Evolutionary conservation across 129 eudicot species (phyloP).

Genomic region (Chrysanthemum seticuspe): DNA sequence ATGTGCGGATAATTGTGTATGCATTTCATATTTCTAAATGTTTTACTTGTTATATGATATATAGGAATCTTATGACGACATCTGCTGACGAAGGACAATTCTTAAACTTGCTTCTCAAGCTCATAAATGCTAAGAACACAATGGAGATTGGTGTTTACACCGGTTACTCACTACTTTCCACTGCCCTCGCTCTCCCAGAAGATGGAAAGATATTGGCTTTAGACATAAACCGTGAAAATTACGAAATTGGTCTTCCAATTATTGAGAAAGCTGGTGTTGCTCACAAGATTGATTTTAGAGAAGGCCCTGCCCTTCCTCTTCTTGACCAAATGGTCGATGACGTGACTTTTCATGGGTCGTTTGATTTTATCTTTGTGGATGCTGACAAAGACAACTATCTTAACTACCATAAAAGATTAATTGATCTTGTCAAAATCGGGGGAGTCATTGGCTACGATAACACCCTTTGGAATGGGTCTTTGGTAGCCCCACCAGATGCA

Average conservation of each 20-base stretch:
- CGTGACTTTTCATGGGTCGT: conserved; percentile 25
- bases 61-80: conserved; percentile 55
- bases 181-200: conserved; percentile 56
- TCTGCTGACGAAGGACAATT: conserved; percentile 68
- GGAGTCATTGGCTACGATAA: conserved; percentile 34
- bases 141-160: conserved; percentile 60
- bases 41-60: not conserved
- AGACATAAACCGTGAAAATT: conserved; percentile 35
- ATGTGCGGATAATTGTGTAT: not conserved
- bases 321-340: conserved; percentile 29
- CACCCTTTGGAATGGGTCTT: conserved; percentile 34
- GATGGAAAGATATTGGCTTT: conserved; percentile 53
- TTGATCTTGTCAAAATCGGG: conserved; percentile 25
- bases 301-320: conserved; percentile 39
- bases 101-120: conserved; percentile 44
- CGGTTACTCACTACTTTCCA: conserved; percentile 55
- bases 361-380: conserved; percentile 36
- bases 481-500: conserved; percentile 33
- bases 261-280: conserved; percentile 40
- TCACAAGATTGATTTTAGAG: conserved; percentile 38
- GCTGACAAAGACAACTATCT: conserved; percentile 35
- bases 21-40: not conserved
- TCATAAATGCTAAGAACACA: conserved; percentile 54
- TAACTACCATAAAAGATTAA: conserved; percentile 28
- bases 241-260: conserved; percentile 37